phyloP scores from a whole-genome alignment of 1,284 basidiomycete species.

The Ustilago esculenta region DNA sequence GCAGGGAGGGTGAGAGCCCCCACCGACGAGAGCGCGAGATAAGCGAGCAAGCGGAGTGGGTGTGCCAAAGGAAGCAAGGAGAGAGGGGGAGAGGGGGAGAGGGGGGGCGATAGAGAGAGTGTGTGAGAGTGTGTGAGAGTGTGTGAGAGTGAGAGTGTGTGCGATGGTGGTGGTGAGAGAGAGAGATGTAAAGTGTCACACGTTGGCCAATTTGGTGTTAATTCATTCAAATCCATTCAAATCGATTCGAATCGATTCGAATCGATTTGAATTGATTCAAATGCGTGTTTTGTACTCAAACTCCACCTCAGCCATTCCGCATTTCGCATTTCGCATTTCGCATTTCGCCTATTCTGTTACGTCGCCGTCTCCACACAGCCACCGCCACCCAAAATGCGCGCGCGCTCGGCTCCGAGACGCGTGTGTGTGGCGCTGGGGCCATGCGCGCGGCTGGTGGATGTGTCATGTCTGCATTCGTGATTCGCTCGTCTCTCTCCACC shows the following conservation, averaged over 20 bases:
- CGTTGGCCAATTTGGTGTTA: too few species aligned
- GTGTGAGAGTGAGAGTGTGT: neutral
- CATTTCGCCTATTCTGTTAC: too few species aligned
- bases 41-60: conserved; percentile 1
- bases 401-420: conserved; percentile 33
- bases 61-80: neutral
- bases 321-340: neutral
- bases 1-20: conserved; percentile 24
- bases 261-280: too few species aligned
- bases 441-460: too few species aligned
- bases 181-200: too few species aligned
- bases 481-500: neutral
- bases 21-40: conserved; percentile 2
- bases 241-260: too few species aligned
- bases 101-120: too few species aligned
- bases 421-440: too few species aligned
- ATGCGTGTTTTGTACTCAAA: too few species aligned
- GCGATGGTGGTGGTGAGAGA: neutral
- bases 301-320: conserved; percentile 3
- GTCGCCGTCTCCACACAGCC: neutral
- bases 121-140: neutral
- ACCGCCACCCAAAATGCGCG: too few species aligned
- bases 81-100: too few species aligned
- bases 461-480: conserved; percentile 12
- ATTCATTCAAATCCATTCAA: too few species aligned